Conservation (phyloP, 2,329 filamentous ascomycete species). For the Alternaria alternata region DNA sequence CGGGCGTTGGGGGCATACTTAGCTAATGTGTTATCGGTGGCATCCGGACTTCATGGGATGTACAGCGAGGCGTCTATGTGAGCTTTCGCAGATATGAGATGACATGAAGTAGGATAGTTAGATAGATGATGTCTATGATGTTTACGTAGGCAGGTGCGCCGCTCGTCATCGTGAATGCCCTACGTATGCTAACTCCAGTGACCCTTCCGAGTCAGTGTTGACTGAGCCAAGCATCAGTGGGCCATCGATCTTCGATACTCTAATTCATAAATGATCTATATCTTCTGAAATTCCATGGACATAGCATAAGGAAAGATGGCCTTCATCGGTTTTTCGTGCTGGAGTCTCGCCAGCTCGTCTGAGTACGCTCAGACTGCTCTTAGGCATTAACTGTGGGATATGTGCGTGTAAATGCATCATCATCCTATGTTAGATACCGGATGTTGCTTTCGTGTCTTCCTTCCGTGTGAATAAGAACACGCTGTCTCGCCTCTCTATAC, state of each 20-base stretch:
- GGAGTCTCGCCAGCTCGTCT: neutral
- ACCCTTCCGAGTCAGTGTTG: neutral
- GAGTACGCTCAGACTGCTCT: neutral
- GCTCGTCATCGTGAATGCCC: neutral
- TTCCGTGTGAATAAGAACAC: neutral
- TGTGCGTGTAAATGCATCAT: neutral
- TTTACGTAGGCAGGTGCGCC: neutral
- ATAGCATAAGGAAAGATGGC: neutral
- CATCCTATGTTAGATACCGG: neutral
- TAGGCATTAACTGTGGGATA: neutral
- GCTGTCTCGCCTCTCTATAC: neutral
- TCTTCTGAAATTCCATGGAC: neutral
- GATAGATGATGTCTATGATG: slow-evolving; percentile 1
- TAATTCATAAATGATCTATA: neutral
- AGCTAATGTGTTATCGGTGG: slow-evolving; percentile 7
- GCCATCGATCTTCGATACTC: neutral
- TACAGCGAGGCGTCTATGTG: neutral
- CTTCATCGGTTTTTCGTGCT: neutral
- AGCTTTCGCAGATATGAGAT: neutral
- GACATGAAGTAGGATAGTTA: slow-evolving; percentile 4
- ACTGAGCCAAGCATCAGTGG: neutral
- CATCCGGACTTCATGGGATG: neutral
- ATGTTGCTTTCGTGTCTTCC: neutral
- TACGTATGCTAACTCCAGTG: neutral
- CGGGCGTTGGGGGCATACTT: neutral